A percentile compares a stretch with the other conserved stretches of the same genome.
Conservation (phyloP, 805 yeast genomes). For the Yamadazyma takamatsuzukensis region DNA sequence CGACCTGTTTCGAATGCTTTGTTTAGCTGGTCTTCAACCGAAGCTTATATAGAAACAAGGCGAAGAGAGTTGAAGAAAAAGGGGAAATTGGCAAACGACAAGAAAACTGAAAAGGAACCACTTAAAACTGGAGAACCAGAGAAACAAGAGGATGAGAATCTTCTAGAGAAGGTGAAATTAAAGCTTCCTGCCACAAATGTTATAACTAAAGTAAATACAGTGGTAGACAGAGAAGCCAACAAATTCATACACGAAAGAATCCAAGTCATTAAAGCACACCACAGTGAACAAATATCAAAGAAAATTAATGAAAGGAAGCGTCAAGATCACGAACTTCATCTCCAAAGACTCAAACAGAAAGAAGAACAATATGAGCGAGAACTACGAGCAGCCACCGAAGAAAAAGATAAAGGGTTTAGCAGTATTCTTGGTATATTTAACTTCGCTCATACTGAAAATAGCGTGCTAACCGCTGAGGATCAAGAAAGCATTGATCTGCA, state of each 20-base stretch:
- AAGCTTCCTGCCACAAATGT: conserved; percentile 17
- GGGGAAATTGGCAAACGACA: neutral
- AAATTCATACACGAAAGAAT: conserved; percentile 37
- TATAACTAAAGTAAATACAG: conserved; percentile 21
- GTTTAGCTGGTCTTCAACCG: conserved; percentile 43
- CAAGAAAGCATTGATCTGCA: neutral
- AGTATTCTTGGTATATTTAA: conserved; percentile 9
- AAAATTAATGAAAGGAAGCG: conserved; percentile 37
- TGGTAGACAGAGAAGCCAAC: conserved; percentile 35
- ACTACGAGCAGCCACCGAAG: conserved; percentile 24
- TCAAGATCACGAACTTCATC: conserved; percentile 36
- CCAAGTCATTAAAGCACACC: conserved; percentile 34
- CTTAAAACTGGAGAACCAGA: conserved; percentile 1
- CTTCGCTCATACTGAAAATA: conserved; percentile 5
- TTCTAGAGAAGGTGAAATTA: conserved; percentile 8
- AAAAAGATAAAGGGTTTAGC: conserved; percentile 16
- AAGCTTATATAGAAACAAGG: conserved; percentile 32
- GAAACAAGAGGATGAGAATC: conserved; percentile 5
- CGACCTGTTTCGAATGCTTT: conserved; percentile 26
- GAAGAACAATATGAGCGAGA: conserved; percentile 38
- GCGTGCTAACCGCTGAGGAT: conserved; percentile 1
- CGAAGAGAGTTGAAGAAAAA: conserved; percentile 18
- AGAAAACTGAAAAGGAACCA: conserved; percentile 1
- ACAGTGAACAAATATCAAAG: conserved; percentile 31
- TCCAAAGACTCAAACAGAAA: conserved; percentile 30